Evolutionary conservation across 169 alveolate species (phyloP).

Genomic region (Eimeria tenella): DNA sequence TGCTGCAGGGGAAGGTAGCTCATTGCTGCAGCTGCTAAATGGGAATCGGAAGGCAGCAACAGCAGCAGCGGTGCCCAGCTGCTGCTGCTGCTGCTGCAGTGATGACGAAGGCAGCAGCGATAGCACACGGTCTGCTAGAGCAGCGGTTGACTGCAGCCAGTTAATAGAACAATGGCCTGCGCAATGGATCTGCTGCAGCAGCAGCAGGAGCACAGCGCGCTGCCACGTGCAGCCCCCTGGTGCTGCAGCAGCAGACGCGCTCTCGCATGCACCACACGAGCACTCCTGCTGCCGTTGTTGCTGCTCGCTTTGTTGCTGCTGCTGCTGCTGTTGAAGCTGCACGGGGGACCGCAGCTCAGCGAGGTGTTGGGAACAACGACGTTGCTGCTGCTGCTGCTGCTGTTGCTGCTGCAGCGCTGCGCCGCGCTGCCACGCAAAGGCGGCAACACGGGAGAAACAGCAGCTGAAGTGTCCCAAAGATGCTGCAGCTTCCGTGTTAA

Average conservation of each 20-base stretch:
- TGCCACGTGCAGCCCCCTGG: constrained; percentile 65
- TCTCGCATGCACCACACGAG: constrained; percentile 37
- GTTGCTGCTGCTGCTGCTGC: constrained; percentile 71
- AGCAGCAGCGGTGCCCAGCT: constrained; percentile 2
- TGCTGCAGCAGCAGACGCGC: constrained; percentile 45
- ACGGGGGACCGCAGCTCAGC: constrained; percentile 56
- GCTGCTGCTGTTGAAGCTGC: constrained; percentile 55
- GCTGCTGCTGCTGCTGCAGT: background rate
- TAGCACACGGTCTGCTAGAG: constrained; percentile 36
- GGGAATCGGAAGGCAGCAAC: constrained; percentile 60
- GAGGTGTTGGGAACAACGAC: constrained; percentile 65
- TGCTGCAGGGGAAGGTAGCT: background rate
- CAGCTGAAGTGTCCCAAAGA: constrained; percentile 46
- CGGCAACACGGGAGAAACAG: constrained; percentile 53
- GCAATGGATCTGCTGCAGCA: constrained; percentile 44
- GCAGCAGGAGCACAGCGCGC: constrained; percentile 23
- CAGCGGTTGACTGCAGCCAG: constrained; percentile 41
- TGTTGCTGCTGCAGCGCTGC: constrained; percentile 60
- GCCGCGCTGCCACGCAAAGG: constrained; percentile 65
- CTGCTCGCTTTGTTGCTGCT: background rate
- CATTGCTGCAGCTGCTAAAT: constrained; percentile 49
- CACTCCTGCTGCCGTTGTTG: constrained; percentile 20
- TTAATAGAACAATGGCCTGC: background rate
- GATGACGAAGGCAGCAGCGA: constrained; percentile 3
- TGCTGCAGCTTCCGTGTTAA: constrained; percentile 45